Conservation (phyloP, 805 yeast genomes). For the Suhomyces sp. region DNA sequence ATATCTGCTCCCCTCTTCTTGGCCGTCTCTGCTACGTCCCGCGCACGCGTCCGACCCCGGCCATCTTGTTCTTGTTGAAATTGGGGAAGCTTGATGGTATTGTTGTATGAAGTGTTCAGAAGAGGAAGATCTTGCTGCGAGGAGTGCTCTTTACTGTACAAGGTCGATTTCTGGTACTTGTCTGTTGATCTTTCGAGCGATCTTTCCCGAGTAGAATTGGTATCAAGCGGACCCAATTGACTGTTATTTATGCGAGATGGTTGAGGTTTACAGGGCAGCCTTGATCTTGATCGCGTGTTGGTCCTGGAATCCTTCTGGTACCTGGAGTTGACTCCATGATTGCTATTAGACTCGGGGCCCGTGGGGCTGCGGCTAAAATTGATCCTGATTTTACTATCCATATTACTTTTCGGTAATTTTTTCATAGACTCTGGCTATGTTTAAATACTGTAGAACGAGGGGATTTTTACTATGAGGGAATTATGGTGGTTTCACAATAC, state of each 20-base stretch:
- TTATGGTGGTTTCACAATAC: background rate
- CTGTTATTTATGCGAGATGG: background rate
- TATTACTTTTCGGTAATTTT: background rate
- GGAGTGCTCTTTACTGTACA: slow-evolving; percentile 13
- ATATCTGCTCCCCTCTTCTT: slow-evolving; percentile 3
- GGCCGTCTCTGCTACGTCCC: slow-evolving; percentile 12
- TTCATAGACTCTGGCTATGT: background rate
- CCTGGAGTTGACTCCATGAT: background rate
- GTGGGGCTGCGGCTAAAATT: slow-evolving; percentile 1
- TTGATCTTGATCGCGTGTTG: slow-evolving; percentile 12
- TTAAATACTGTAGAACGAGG: background rate
- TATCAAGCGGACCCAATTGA: background rate
- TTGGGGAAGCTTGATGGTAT: slow-evolving; percentile 12
- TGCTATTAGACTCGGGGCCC: background rate
- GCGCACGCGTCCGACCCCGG: slow-evolving; percentile 24
- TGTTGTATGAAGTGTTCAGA: slow-evolving; percentile 17
- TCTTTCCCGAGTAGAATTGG: slow-evolving; percentile 13
- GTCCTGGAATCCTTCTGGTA: background rate
- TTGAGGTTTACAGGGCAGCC: slow-evolving; percentile 16
- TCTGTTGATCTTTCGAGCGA: slow-evolving; percentile 16
- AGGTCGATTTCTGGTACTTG: slow-evolving; percentile 13
- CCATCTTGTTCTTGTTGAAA: slow-evolving; percentile 16
- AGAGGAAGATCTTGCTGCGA: slow-evolving; percentile 16
- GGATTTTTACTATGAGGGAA: background rate
- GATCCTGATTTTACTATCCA: slow-evolving; percentile 1